Conservation (phyloP, 495 filamentous ascomycete species). For the Pyronema omphalodes region DNA sequence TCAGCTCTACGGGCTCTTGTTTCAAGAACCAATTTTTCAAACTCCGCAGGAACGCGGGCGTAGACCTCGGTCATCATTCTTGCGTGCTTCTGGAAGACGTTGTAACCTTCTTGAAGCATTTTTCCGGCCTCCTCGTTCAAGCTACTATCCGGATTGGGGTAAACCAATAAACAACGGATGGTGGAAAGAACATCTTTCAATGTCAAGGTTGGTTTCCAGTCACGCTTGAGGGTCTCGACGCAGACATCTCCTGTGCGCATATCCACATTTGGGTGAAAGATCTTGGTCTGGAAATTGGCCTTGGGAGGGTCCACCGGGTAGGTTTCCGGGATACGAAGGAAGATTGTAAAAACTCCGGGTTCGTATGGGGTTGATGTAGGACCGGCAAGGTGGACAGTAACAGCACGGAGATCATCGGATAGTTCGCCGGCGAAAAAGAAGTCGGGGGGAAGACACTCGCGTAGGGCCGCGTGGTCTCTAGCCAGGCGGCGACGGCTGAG, state of each 20-base stretch:
- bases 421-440: slow-evolving; percentile 40
- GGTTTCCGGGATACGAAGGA: slow-evolving; percentile 42
- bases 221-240: slow-evolving; percentile 53
- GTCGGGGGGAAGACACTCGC: slow-evolving; percentile 42
- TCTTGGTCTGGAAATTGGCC: slow-evolving; percentile 46
- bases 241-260: slow-evolving; percentile 46
- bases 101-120: slow-evolving; percentile 44
- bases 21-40: slow-evolving; percentile 31
- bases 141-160: slow-evolving; percentile 53
- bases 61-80: slow-evolving; percentile 51
- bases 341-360: slow-evolving; percentile 27
- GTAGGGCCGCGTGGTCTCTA: slow-evolving; percentile 44
- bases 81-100: slow-evolving; percentile 40
- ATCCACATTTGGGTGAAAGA: slow-evolving; percentile 61
- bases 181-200: slow-evolving; percentile 47
- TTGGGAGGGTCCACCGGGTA: slow-evolving; percentile 50
- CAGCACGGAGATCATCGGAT: slow-evolving; percentile 40
- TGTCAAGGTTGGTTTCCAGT: slow-evolving; percentile 44
- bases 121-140: slow-evolving; percentile 47
- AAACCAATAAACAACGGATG: slow-evolving; percentile 52
- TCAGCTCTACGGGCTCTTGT: slow-evolving; percentile 41
- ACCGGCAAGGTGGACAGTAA: slow-evolving; percentile 42
- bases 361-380: slow-evolving; percentile 49
- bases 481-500: slow-evolving; percentile 43
- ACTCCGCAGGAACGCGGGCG: slow-evolving; percentile 34